These are phyloP conservation scores for Chlorella sp. DNA, from an alignment of 139 green algal genomes.

Conservation along the genomic window DNA sequence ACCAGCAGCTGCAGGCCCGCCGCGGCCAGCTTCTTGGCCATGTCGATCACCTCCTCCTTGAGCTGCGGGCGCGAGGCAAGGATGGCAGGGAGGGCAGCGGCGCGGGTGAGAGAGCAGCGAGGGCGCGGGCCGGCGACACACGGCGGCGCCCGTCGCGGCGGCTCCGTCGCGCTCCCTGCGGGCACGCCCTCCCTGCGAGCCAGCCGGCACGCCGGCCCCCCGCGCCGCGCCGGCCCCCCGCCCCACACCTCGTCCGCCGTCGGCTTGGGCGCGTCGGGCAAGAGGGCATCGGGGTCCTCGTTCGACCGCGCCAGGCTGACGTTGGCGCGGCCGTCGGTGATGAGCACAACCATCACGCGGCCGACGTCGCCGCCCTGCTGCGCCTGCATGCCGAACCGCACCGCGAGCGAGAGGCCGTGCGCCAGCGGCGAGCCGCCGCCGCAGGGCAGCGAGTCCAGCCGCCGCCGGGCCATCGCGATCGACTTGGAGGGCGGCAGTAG, in stretches of 20 bases:
- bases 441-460: constrained; percentile 95
- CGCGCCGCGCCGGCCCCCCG: no score
- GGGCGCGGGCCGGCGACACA: no score
- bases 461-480: constrained; percentile 95
- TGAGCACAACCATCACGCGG: constrained; percentile 94
- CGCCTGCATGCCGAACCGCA: constrained; percentile 76
- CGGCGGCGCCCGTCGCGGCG: no score
- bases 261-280: constrained; percentile 82
- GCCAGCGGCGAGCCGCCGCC: constrained; percentile 96
- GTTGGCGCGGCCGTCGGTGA: constrained; percentile 98
- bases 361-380: constrained; percentile 85
- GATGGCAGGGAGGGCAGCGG: no score
- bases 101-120: no score
- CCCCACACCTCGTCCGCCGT: no score
- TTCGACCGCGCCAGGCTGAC: constrained; percentile 89
- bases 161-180: no score
- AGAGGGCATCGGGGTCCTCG: constrained; percentile 88
- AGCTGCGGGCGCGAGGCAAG: no score
- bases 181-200: no score
- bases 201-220: no score
- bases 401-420: constrained; percentile 88
- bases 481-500: constrained; percentile 97
- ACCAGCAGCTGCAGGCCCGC: constrained; percentile 92
- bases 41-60: constrained; percentile 87
- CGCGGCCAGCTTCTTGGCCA: constrained; percentile 77